Percentiles rank a stretch among this genome's conserved stretches.
phyloP scores from a whole-genome alignment of 2,329 filamentous ascomycete species.

The Colletotrichum sp. region DNA sequence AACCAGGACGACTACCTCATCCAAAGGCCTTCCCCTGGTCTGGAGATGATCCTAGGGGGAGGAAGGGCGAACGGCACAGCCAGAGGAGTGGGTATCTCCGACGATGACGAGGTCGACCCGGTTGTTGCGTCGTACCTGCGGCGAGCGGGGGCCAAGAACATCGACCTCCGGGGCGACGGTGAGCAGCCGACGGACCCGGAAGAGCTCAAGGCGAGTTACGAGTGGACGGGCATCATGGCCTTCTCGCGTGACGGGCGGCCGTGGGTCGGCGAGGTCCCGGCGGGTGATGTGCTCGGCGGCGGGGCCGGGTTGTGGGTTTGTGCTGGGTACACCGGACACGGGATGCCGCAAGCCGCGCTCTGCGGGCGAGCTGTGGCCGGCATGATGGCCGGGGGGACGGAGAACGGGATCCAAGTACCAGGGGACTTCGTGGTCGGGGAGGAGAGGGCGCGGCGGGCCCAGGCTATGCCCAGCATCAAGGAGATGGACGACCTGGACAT shows the following conservation, averaged over 20 bases:
- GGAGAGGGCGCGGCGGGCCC: constrained; percentile 28
- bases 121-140: constrained; percentile 62
- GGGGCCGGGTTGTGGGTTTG: constrained; percentile 64
- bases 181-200: constrained; percentile 38
- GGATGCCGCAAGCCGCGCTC: constrained; percentile 76
- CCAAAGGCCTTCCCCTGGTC: constrained; percentile 64
- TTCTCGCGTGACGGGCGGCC: constrained; percentile 71
- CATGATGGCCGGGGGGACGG: constrained; percentile 54
- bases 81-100: constrained; percentile 61
- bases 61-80: constrained; percentile 62
- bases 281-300: constrained; percentile 44
- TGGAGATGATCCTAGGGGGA: constrained; percentile 74
- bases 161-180: constrained; percentile 44
- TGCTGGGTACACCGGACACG: constrained; percentile 75
- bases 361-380: constrained; percentile 67
- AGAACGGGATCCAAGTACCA: constrained; percentile 45
- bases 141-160: constrained; percentile 39
- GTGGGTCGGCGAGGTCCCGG: constrained; percentile 74
- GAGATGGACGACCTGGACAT: constrained; percentile 20
- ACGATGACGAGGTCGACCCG: constrained; percentile 63
- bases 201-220: constrained; percentile 57
- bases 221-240: constrained; percentile 86
- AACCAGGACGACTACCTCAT: constrained; percentile 75
- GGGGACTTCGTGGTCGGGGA: constrained; percentile 42
- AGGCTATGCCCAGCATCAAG: constrained; percentile 13